Conservation (phyloP, 345 rosid species). For the Crucihimalaya himalaica region DNA sequence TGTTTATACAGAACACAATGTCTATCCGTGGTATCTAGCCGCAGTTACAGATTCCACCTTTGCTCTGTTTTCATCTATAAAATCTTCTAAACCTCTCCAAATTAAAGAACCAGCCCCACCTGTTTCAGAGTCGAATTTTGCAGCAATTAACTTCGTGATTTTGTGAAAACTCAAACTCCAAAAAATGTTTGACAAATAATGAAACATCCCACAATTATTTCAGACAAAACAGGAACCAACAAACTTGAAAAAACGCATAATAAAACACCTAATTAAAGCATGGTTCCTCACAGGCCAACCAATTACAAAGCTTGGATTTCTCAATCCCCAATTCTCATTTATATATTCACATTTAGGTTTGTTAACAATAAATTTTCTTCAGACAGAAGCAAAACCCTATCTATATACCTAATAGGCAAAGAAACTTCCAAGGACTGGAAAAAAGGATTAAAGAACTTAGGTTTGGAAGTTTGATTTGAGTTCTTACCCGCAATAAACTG, state of each 20-base stretch:
- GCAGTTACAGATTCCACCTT: conserved; percentile 27
- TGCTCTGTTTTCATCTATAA: conserved; percentile 28
- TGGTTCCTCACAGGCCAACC: neutral
- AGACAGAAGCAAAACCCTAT: conserved; percentile 13
- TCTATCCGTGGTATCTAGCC: conserved; percentile 20
- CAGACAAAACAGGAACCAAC: neutral
- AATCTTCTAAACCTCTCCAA: conserved; percentile 32
- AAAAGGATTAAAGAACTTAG: neutral
- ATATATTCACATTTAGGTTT: neutral
- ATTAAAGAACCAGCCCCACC: conserved; percentile 28
- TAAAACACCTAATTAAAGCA: conserved; percentile 7
- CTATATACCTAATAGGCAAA: conserved; percentile 16
- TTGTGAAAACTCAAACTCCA: neutral
- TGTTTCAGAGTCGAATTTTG: conserved; percentile 18
- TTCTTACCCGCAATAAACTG: conserved; percentile 33
- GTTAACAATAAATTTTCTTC: neutral
- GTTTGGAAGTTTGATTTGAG: neutral
- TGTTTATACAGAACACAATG: conserved; percentile 35
- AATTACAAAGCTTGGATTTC: conserved; percentile 6
- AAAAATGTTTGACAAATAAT: conserved; percentile 3
- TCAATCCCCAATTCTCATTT: neutral
- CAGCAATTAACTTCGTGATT: conserved; percentile 10
- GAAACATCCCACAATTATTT: conserved; percentile 17
- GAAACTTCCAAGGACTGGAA: neutral
- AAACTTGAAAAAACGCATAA: neutral